Evolutionary conservation across 331 rosid species (phyloP).

Genomic region (Arachis monticola): DNA sequence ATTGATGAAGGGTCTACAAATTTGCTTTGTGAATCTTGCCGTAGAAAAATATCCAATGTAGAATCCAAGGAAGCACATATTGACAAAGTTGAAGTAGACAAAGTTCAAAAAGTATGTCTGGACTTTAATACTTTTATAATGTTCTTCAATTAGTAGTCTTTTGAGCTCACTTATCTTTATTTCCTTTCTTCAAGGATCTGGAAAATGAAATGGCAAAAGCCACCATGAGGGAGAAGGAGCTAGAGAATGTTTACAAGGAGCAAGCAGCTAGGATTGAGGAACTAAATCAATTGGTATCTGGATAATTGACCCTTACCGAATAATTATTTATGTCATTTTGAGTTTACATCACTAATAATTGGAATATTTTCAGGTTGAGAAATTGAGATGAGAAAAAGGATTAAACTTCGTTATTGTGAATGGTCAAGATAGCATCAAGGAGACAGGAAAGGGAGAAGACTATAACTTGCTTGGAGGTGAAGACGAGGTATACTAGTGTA

Average conservation of each 20-base stretch:
- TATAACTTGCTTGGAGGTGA: constrained; percentile 37
- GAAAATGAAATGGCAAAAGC: constrained; percentile 40
- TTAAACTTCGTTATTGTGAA: constrained; percentile 35
- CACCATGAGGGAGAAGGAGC: constrained; percentile 59
- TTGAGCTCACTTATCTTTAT: neutral
- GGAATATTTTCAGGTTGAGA: constrained; percentile 47
- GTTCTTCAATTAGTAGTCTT: neutral
- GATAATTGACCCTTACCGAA: constrained; percentile 11
- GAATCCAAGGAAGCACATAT: constrained; percentile 53
- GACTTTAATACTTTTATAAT: constrained; percentile 9
- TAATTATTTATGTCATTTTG: constrained; percentile 25
- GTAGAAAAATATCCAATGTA: constrained; percentile 43
- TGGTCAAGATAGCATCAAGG: constrained; percentile 42
- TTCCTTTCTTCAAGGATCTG: constrained; percentile 43
- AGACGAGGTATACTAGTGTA: constrained; percentile 38
- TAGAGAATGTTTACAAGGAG: constrained; percentile 64
- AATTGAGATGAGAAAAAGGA: constrained; percentile 48
- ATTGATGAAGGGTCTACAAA: constrained; percentile 48
- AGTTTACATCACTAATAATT: constrained; percentile 33
- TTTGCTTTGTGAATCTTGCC: constrained; percentile 78
- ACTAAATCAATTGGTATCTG: constrained; percentile 65
- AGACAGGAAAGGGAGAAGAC: constrained; percentile 32
- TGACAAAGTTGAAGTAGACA: constrained; percentile 48
- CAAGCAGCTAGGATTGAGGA: constrained; percentile 73
- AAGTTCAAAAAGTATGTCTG: constrained; percentile 49